phyloP scores from a whole-genome alignment of 179 eudicot species.

The Silene coronaria region DNA sequence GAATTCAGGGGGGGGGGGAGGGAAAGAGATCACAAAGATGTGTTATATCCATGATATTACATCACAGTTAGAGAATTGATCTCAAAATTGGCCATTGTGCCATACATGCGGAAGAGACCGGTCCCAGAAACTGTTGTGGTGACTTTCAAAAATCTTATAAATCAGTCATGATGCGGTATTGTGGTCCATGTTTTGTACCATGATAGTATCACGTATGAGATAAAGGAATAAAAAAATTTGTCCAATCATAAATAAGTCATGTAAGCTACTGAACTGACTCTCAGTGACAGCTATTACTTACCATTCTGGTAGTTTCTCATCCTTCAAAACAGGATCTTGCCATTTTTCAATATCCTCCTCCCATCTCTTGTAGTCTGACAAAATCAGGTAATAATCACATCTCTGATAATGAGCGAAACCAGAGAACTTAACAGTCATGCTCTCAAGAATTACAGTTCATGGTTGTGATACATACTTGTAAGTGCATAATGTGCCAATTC shows the following conservation, averaged over 20 bases:
- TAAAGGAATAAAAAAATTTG: neutral
- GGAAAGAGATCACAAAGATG: neutral
- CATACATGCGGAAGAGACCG: neutral
- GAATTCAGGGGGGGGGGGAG: neutral
- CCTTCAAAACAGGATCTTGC: conserved; percentile 86
- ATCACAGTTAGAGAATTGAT: neutral
- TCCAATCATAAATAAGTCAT: neutral
- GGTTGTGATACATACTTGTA: conserved; percentile 50
- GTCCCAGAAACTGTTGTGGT: neutral
- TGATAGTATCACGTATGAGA: neutral
- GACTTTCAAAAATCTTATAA: too few relatives aligned
- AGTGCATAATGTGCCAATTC: conserved; percentile 79
- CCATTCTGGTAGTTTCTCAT: conserved; percentile 95
- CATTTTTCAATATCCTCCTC: conserved; percentile 98
- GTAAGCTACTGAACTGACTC: conserved; percentile 1
- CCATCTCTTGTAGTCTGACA: conserved; percentile 85
- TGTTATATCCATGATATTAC: neutral
- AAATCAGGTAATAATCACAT: conserved; percentile 15
- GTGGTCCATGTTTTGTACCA: too few relatives aligned
- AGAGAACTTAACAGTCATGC: neutral
- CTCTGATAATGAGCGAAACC: neutral
- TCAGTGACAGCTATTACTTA: conserved; percentile 24
- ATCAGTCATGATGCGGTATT: too few relatives aligned
- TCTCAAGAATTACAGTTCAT: neutral
- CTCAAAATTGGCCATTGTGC: neutral